phyloP scores from a whole-genome alignment of 169 alveolate species.

The Plasmodium vivax region DNA sequence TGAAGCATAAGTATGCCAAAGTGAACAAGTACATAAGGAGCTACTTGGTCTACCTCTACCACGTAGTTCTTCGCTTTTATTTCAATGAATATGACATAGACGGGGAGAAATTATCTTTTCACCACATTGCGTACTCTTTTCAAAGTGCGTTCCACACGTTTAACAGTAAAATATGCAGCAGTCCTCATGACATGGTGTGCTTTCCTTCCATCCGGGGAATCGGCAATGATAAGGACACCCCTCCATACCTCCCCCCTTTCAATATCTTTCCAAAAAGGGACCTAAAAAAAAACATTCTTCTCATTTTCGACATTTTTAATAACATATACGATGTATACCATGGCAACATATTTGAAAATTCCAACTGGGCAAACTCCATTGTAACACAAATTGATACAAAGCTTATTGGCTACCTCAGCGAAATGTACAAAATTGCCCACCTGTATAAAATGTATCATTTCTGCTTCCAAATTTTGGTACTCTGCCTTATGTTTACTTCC shows the following conservation, averaged over 20 bases:
- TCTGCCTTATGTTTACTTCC: slow-evolving; percentile 48
- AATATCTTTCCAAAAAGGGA: slow-evolving; percentile 18
- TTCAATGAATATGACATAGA: slow-evolving; percentile 43
- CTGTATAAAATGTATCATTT: slow-evolving; percentile 30
- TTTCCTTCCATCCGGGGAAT: background rate
- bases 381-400: slow-evolving; percentile 49
- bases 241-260: background rate
- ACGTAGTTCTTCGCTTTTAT: slow-evolving; percentile 24
- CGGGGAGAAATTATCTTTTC: slow-evolving; percentile 18
- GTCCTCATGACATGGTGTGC: background rate
- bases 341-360: slow-evolving; percentile 16
- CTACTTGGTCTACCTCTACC: slow-evolving; percentile 25
- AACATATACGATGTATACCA: slow-evolving; percentile 49
- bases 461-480: slow-evolving; percentile 33
- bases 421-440: slow-evolving; percentile 59
- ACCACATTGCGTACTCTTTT: slow-evolving; percentile 18
- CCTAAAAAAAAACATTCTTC: slow-evolving; percentile 25
- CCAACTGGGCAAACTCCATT: background rate
- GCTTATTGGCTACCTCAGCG: slow-evolving; percentile 49
- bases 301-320: slow-evolving; percentile 56
- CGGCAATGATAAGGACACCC: background rate
- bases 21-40: slow-evolving; percentile 23
- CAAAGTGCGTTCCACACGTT: slow-evolving; percentile 15
- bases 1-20: slow-evolving; percentile 34
- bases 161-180: slow-evolving; percentile 11